These are phyloP conservation scores for Xerocomus brunneocitrinus DNA, from an alignment of 768 basidiomycete genomes.

Conservation along the genomic window DNA sequence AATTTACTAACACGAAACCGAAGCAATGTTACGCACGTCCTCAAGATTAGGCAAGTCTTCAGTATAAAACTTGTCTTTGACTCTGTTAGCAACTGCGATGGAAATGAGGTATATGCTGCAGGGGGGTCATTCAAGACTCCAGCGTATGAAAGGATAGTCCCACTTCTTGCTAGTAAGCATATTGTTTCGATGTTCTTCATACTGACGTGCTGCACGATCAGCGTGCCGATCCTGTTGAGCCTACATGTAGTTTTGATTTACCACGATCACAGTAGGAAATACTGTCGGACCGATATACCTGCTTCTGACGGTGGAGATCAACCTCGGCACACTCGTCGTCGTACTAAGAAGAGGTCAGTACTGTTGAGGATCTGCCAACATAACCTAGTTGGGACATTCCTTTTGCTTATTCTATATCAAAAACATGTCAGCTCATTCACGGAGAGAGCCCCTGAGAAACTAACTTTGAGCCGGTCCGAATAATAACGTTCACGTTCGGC, in stretches of 20 bases:
- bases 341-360: conserved; percentile 46
- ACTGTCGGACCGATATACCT: conserved; percentile 37
- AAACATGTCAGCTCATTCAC: conserved; percentile 1
- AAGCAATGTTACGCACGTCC: conserved; percentile 48
- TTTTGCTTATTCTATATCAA: conserved; percentile 30
- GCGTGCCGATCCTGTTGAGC: conserved; percentile 72
- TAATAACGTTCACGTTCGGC: conserved; percentile 67
- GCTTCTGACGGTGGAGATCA: conserved; percentile 72
- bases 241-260: conserved; percentile 33
- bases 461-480: conserved; percentile 66
- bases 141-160: conserved; percentile 6
- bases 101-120: conserved; percentile 66
- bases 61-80: conserved; percentile 68
- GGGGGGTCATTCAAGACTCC: background rate
- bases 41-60: conserved; percentile 65
- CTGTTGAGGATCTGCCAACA: background rate
- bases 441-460: conserved; percentile 1
- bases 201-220: conserved; percentile 66
- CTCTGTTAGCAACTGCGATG: conserved; percentile 61
- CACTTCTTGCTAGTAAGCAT: conserved; percentile 85
- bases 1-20: conserved; percentile 7
- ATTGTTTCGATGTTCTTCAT: conserved; percentile 69
- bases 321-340: conserved; percentile 75
- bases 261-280: background rate
- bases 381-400: conserved; percentile 12